Percentiles rank a stretch among this genome's conserved stretches.
phyloP scores from a whole-genome alignment of 129 eudicot genomes.

The Centaurea solstitialis region DNA sequence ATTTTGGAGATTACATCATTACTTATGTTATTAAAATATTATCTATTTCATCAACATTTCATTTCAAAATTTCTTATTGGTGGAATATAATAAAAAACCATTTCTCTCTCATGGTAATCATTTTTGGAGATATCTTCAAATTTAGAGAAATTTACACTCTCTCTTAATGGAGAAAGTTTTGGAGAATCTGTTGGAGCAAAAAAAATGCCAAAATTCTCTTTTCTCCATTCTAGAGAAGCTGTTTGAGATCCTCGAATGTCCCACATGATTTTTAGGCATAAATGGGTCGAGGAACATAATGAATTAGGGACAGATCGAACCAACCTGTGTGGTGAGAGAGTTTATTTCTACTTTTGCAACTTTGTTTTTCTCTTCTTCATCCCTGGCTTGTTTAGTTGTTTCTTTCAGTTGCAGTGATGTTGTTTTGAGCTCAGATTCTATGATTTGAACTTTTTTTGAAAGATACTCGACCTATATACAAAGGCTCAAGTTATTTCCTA shows the following conservation, averaged over 20 bases:
- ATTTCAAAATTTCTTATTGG: no score
- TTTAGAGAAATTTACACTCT: no score
- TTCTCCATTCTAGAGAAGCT: no score
- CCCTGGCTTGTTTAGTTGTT: constrained; percentile 41
- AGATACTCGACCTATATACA: constrained; percentile 56
- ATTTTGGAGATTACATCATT: no score
- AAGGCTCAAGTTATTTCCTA: constrained; percentile 2
- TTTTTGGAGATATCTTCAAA: no score
- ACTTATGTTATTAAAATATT: no score
- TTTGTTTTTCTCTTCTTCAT: constrained; percentile 49
- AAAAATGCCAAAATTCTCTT: no score
- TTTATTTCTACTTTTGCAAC: constrained; percentile 66
- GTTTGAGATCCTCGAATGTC: neutral
- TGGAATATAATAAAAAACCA: no score
- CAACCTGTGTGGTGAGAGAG: constrained; percentile 58
- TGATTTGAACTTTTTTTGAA: constrained; percentile 45
- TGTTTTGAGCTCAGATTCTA: constrained; percentile 54
- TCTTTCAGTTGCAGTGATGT: constrained; percentile 56
- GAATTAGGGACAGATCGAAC: neutral
- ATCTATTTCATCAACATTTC: no score
- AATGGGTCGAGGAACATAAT: neutral
- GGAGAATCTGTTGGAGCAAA: no score
- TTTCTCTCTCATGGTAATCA: no score
- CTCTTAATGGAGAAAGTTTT: no score
- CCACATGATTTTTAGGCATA: neutral